These are phyloP conservation scores for Solanum corneliomulleri DNA, from an alignment of 257 asterid species.

Conservation along the genomic window DNA sequence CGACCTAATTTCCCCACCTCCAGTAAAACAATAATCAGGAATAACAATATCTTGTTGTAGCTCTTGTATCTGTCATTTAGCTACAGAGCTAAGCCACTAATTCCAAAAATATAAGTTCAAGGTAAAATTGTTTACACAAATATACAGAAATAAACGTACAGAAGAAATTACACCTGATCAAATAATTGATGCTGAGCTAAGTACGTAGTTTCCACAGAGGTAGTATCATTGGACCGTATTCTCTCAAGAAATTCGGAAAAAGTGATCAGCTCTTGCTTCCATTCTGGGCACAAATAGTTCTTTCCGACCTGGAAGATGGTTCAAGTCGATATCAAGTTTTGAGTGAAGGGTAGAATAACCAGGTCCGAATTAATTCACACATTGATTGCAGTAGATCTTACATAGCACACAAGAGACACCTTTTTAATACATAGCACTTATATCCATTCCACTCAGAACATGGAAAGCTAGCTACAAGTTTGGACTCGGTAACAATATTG, in stretches of 20 bases:
- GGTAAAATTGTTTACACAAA: neutral
- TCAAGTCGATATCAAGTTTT: neutral
- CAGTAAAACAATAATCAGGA: constrained; percentile 92
- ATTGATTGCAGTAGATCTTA: neutral
- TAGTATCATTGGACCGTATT: constrained; percentile 32
- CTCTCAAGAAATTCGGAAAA: constrained; percentile 87
- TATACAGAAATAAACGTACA: neutral
- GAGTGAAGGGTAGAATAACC: neutral
- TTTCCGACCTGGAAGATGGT: constrained; percentile 40
- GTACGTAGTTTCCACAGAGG: constrained; percentile 41
- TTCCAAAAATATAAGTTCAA: neutral
- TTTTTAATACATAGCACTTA: neutral
- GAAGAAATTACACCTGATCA: constrained; percentile 56
- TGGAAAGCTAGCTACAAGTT: neutral
- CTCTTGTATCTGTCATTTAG: constrained; percentile 67
- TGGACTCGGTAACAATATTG: neutral
- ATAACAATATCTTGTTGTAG: constrained; percentile 67
- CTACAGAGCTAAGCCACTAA: neutral
- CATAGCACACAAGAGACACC: neutral
- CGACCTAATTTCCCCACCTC: constrained; percentile 84
- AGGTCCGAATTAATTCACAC: neutral
- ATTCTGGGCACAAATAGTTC: constrained; percentile 47
- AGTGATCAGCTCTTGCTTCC: constrained; percentile 82
- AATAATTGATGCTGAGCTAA: constrained; percentile 93
- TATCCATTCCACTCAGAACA: neutral